Percentiles rank a stretch among this genome's conserved stretches.
Conservation (phyloP, 116 monocot genomes). For the Thalassia testudinum region DNA sequence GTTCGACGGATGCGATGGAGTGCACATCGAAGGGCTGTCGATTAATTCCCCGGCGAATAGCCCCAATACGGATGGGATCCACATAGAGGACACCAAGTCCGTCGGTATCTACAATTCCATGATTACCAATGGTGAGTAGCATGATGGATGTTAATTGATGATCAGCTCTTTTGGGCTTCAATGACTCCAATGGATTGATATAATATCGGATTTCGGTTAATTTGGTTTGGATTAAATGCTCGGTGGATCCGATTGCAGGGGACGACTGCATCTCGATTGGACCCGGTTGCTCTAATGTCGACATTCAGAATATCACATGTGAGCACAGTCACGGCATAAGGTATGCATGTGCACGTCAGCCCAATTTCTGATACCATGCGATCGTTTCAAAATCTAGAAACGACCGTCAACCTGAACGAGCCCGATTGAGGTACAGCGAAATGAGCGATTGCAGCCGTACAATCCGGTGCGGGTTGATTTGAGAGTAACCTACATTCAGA, state of each 20-base stretch:
- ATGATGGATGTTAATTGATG: background rate
- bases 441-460: too few relatives aligned
- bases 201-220: too few relatives aligned
- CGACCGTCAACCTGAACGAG: too few relatives aligned
- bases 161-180: too few relatives aligned
- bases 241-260: conserved; percentile 17
- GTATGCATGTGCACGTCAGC: conserved; percentile 15
- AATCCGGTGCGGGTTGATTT: too few relatives aligned
- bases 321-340: conserved; percentile 76
- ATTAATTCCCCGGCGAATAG: conserved; percentile 68
- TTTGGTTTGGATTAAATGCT: too few relatives aligned
- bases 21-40: conserved; percentile 47
- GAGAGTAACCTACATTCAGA: too few relatives aligned
- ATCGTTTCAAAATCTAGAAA: too few relatives aligned
- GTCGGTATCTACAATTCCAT: conserved; percentile 65
- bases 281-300: conserved; percentile 42
- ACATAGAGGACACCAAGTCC: conserved; percentile 63
- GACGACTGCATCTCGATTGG: conserved; percentile 95
- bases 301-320: conserved; percentile 73
- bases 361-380: too few relatives aligned
- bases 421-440: too few relatives aligned
- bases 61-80: conserved; percentile 89
- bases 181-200: too few relatives aligned
- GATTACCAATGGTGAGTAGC: conserved; percentile 48
- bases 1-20: conserved; percentile 59